phyloP scores from a whole-genome alignment of 805 yeast species.

The Tetrapisispora taiwanensis region DNA sequence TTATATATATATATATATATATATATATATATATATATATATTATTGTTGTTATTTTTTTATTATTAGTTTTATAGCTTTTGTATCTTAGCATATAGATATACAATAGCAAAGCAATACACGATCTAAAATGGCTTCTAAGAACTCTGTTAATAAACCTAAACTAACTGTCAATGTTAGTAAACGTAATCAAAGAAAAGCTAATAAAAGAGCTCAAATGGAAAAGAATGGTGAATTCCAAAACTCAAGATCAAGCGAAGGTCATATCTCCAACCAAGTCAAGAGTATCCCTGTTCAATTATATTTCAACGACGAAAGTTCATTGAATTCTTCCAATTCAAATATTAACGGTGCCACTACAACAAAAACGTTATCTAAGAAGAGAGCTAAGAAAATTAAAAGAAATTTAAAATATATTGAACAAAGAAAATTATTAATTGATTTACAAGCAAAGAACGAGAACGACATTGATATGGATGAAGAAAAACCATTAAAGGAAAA shows the following conservation, averaged over 20 bases:
- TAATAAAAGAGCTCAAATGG: constrained; percentile 46
- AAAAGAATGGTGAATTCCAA: constrained; percentile 31
- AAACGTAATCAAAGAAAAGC: constrained; percentile 42
- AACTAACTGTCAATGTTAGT: constrained; percentile 42
- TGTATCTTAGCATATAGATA: no score
- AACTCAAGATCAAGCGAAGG: constrained; percentile 40
- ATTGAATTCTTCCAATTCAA: neutral
- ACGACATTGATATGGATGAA: constrained; percentile 6
- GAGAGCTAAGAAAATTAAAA: constrained; percentile 64
- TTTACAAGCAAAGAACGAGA: constrained; percentile 36
- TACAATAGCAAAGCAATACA: neutral
- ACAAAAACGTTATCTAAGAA: constrained; percentile 64
- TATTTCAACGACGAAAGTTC: constrained; percentile 1
- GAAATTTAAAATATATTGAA: constrained; percentile 65
- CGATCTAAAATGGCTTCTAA: constrained; percentile 58
- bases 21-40: no score
- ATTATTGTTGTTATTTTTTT: no score
- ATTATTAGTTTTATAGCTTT: no score
- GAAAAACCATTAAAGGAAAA: constrained; percentile 8
- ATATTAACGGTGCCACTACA: constrained; percentile 27
- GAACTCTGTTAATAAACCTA: constrained; percentile 75
- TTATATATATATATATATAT: no score
- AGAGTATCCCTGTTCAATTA: constrained; percentile 34
- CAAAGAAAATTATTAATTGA: constrained; percentile 46
- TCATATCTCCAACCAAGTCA: constrained; percentile 33